Evolutionary conservation across 2,329 filamentous ascomycete genomes (phyloP).

Genomic region (Ophiostoma tasmaniense): DNA sequence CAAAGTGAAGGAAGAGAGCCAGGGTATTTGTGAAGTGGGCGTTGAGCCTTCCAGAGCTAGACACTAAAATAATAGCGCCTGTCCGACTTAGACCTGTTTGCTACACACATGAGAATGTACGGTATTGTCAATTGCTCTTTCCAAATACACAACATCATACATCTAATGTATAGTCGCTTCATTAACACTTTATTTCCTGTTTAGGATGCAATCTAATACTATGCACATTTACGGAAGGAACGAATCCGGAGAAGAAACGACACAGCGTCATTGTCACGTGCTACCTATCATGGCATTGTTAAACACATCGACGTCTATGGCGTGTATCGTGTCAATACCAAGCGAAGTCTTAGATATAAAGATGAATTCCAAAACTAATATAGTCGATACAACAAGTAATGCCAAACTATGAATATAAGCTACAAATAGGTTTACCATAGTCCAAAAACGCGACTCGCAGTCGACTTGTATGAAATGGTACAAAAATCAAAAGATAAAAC

Average conservation of each 20-base stretch:
- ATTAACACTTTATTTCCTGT: background rate
- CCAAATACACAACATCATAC: background rate
- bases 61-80: background rate
- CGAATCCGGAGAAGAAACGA: too few species aligned
- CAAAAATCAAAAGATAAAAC: constrained; percentile 1
- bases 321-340: background rate
- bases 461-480: background rate
- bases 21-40: background rate
- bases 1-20: background rate
- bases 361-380: background rate
- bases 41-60: background rate
- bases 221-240: background rate
- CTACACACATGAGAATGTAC: background rate
- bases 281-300: background rate
- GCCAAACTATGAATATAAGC: background rate
- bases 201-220: background rate
- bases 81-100: background rate
- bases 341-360: background rate
- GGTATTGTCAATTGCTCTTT: background rate
- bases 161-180: background rate
- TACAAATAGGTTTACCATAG: background rate
- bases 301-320: background rate
- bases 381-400: background rate
- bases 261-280: background rate
- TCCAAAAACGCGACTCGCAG: background rate